These are phyloP conservation scores for Trichoderma lentiforme DNA, from an alignment of 2,329 filamentous ascomycete species.

Conservation along the genomic window DNA sequence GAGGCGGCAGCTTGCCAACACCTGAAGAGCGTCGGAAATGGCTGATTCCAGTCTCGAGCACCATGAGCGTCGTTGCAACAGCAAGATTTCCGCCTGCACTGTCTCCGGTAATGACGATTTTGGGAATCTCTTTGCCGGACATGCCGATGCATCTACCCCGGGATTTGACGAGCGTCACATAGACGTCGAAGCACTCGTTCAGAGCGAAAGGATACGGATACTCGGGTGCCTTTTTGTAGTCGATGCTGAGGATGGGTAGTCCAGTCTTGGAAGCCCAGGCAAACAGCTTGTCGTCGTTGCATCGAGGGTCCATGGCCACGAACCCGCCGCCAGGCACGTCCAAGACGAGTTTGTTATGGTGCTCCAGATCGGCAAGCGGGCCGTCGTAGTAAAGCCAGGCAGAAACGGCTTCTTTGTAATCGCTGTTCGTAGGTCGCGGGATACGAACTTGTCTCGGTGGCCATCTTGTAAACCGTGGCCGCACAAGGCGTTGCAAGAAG, in stretches of 20 bases:
- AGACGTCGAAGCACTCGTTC: conserved; percentile 50
- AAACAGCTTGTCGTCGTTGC: conserved; percentile 89
- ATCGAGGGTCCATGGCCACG: conserved; percentile 93
- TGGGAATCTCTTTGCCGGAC: conserved; percentile 37
- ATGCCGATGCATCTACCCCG: conserved; percentile 44
- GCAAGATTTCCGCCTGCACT: conserved; percentile 49
- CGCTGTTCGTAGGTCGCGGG: conserved; percentile 71
- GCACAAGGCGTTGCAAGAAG: conserved; percentile 67
- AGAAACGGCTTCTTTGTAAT: conserved; percentile 77
- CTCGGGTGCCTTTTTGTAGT: conserved; percentile 64
- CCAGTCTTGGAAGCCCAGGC: conserved; percentile 88
- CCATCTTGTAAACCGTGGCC: conserved; percentile 77
- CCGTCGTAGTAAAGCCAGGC: conserved; percentile 96
- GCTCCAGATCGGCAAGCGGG: conserved; percentile 69
- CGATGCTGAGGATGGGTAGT: conserved; percentile 83
- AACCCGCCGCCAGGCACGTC: conserved; percentile 95
- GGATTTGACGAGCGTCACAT: conserved; percentile 37
- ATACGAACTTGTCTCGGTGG: conserved; percentile 81
- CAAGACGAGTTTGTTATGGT: conserved; percentile 74
- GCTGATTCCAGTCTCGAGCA: conserved; percentile 68
- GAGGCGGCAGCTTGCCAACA: conserved; percentile 61
- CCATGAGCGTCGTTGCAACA: conserved; percentile 78
- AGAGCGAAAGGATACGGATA: conserved; percentile 47
- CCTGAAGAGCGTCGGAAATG: conserved; percentile 30
- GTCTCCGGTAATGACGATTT: conserved; percentile 46